Evolutionary conservation across 225 moss, liverwort and hornwort genomes (phyloP).

Genomic region (Polytrichum commune): DNA sequence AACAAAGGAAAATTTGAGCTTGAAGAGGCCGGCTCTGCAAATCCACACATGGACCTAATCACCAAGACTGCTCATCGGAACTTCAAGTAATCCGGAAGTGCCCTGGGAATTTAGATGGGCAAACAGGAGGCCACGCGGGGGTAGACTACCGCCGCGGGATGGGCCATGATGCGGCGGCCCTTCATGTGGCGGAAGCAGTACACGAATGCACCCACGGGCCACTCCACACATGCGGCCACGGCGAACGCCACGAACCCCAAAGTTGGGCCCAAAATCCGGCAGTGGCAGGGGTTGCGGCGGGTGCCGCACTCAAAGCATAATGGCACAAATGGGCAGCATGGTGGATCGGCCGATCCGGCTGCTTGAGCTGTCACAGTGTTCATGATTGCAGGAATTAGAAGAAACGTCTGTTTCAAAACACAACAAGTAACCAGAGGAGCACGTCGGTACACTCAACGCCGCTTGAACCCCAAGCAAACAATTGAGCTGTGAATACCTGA

Average conservation of each 20-base stretch:
- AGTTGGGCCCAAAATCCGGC: conserved; percentile 50
- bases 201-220: conserved; percentile 53
- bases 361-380: conserved; percentile 13
- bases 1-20: too few species aligned
- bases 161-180: conserved; percentile 54
- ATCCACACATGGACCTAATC: too few species aligned
- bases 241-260: conserved; percentile 50
- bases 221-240: conserved; percentile 36
- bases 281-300: conserved; percentile 40
- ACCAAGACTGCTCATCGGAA: too few species aligned
- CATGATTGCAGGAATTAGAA: not conserved
- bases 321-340: conserved; percentile 25
- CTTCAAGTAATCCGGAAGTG: too few species aligned
- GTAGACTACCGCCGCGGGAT: conserved; percentile 50
- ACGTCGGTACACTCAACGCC: too few species aligned
- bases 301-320: conserved; percentile 47
- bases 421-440: too few species aligned
- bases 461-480: too few species aligned
- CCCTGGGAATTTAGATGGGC: conserved; percentile 22
- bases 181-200: conserved; percentile 43
- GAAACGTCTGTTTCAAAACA: too few species aligned
- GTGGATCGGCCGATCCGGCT: conserved; percentile 13
- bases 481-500: too few species aligned
- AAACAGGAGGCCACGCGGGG: conserved; percentile 36
- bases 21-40: too few species aligned